Evolutionary conservation across 2,329 filamentous ascomycete genomes (phyloP).

Genomic region (Sarocladiaceae sp.): DNA sequence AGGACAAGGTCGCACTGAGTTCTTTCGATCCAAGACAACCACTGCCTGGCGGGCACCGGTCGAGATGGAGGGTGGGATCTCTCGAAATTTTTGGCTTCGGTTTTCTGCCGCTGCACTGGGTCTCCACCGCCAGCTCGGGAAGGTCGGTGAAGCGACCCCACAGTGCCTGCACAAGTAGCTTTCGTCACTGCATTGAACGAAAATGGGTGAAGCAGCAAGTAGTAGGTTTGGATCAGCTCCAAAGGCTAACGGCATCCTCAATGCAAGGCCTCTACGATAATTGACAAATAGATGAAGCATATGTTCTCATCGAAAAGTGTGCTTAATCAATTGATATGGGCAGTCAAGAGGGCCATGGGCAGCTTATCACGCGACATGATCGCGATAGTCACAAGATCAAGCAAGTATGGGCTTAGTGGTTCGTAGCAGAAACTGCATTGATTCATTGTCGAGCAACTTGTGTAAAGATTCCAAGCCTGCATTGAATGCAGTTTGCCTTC

Average conservation of each 20-base stretch:
- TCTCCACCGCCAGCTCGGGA: not conserved
- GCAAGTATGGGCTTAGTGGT: not conserved
- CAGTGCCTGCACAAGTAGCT: constrained; percentile 1
- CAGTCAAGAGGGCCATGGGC: not conserved
- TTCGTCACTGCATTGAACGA: constrained; percentile 5
- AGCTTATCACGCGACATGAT: not conserved
- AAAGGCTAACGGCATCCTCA: no score
- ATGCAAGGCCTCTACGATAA: no score
- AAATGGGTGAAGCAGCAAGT: no score
- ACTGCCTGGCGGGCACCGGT: no score
- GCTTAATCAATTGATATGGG: no score
- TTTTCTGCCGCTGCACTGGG: constrained; percentile 5
- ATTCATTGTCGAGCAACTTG: constrained; percentile 9
- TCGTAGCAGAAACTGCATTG: constrained; percentile 7
- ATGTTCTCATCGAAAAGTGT: no score
- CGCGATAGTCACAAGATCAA: not conserved
- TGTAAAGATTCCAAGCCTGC: not conserved
- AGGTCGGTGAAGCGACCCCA: constrained; percentile 7
- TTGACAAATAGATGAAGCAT: no score
- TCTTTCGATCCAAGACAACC: no score
- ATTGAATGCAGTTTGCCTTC: constrained; percentile 6
- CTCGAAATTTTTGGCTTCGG: constrained; percentile 9
- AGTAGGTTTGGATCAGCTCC: no score
- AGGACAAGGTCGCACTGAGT: no score
- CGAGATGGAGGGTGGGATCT: constrained; percentile 2